Evolutionary conservation across 441 rosid genomes (phyloP).

Genomic region (Raphanus hybrid): DNA sequence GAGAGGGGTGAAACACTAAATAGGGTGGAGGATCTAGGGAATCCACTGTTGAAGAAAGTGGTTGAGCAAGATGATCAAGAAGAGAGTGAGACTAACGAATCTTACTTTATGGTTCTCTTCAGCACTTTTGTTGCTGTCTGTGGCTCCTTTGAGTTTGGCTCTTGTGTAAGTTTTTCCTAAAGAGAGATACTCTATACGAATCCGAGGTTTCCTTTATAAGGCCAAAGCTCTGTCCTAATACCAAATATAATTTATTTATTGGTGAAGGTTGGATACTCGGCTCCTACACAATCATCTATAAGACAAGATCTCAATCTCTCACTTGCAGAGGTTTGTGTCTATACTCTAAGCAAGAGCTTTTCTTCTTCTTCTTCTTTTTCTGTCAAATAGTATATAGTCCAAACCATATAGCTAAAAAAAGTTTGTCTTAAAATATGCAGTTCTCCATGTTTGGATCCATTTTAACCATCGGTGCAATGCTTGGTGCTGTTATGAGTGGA

Average conservation of each 20-base stretch:
- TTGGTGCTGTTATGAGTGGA: conserved; percentile 88
- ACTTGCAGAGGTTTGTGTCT: conserved; percentile 48
- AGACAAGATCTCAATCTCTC: conserved; percentile 80
- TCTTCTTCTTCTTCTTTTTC: too few relatives aligned
- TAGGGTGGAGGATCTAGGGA: conserved; percentile 51
- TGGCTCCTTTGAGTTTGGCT: conserved; percentile 88
- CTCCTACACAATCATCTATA: conserved; percentile 86
- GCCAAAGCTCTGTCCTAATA: conserved; percentile 13
- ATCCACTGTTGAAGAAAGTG: conserved; percentile 45
- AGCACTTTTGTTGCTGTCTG: conserved; percentile 88
- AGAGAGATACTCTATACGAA: neutral
- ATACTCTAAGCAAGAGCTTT: neutral
- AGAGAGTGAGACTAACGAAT: conserved; percentile 35
- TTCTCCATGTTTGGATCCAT: conserved; percentile 95
- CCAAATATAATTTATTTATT: conserved; percentile 28
- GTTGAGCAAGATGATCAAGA: conserved; percentile 38
- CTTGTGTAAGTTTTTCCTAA: conserved; percentile 69
- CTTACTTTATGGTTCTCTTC: conserved; percentile 64
- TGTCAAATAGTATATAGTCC: conserved; percentile 42
- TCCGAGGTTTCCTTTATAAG: conserved; percentile 2
- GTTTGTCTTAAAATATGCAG: conserved; percentile 43
- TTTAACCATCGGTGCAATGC: conserved; percentile 88
- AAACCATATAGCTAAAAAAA: neutral
- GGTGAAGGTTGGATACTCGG: conserved; percentile 88
- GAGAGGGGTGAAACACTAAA: conserved; percentile 54